Conservation (phyloP, 768 basidiomycete genomes). For the Hygrocybe punicea region DNA sequence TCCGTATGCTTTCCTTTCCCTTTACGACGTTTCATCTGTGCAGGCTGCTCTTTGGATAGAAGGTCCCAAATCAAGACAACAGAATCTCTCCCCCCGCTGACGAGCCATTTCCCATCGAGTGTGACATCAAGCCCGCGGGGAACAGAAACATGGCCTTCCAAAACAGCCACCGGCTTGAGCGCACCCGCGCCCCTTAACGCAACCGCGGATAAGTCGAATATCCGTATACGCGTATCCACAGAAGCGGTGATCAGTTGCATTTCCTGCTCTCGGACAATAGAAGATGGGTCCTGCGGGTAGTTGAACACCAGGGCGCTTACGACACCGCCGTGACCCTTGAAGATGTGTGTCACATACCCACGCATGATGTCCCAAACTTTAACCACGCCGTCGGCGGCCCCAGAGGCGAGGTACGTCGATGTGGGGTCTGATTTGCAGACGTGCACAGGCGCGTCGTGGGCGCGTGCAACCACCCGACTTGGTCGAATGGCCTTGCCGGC, state of each 20-base stretch:
- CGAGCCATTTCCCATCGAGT: slow-evolving; percentile 80
- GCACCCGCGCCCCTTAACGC: slow-evolving; percentile 52
- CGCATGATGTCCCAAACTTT: slow-evolving; percentile 93
- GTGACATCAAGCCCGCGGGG: slow-evolving; percentile 87
- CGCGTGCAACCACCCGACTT: slow-evolving; percentile 70
- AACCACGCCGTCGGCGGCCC: slow-evolving; percentile 92
- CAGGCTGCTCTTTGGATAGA: slow-evolving; percentile 29
- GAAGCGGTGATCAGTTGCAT: slow-evolving; percentile 89
- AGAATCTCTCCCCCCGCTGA: slow-evolving; percentile 90
- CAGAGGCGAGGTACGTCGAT: slow-evolving; percentile 89
- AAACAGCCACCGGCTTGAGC: slow-evolving; percentile 68
- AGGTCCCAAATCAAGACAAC: slow-evolving; percentile 94
- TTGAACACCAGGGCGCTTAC: slow-evolving; percentile 88
- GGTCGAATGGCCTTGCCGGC: slow-evolving; percentile 58
- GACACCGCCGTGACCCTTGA: slow-evolving; percentile 97
- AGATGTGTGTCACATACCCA: slow-evolving; percentile 89
- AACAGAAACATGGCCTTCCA: slow-evolving; percentile 95
- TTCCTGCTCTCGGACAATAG: slow-evolving; percentile 42
- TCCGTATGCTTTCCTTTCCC: slow-evolving; percentile 49
- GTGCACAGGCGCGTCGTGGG: slow-evolving; percentile 93
- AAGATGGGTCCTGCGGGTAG: slow-evolving; percentile 61
- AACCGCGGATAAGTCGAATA: slow-evolving; percentile 80
- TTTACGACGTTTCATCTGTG: slow-evolving; percentile 37
- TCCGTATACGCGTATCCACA: slow-evolving; percentile 86
- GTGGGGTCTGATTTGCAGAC: slow-evolving; percentile 82